Base-by-base conservation (phyloP, 805 yeast species). In the Hanseniaspora lindneri region DNA sequence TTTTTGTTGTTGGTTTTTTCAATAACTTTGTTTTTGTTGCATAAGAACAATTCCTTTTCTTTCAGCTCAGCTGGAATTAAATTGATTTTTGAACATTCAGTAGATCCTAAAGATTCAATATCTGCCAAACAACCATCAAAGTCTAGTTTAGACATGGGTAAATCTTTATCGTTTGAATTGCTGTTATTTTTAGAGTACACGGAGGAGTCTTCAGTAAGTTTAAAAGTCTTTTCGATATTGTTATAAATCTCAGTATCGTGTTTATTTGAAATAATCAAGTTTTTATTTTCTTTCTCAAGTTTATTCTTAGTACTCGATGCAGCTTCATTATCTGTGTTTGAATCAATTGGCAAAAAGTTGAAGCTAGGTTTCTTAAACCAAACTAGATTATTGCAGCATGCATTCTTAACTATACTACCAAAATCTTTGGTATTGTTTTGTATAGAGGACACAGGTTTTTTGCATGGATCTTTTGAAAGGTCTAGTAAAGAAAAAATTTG, bases 1-100 rank as follows among this genome's bases (percentile, higher is more conserved):
- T 54, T 27, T 44, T 39, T 17, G 19, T 13, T 6, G 40, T 34
- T n/a, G n/a, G n/a, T n/a, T n/a, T n/a, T n/a, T n/a, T n/a, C n/a
- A n/a, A n/a, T n/a, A n/a, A n/a, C n/a, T n/a, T n/a, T n/a, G n/a
- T n/a, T n/a, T n/a, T n/a, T n/a, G n/a, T n/a, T n/a, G n/a, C n/a
- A n/a, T n/a, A n/a, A n/a, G n/a, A n/a, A n/a, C n/a, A n/a, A n/a
- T 27, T 27, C 11, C 10, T 27, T 27, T 9, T 27, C 29, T 27
- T 27, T 27, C 8, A 27, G 29, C 29, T 27, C 29, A 11, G 10
- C 10, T 9, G 11, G 8, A 27, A 8, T 27, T 27, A 27, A 27
- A 27, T 27, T n/a, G n/a, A n/a, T n/a, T n/a, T n/a, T n/a, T n/a
- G n/a, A n/a, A n/a, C n/a, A n/a, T n/a, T n/a, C 29, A 8, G 11